phyloP scores from a whole-genome alignment of 2,329 filamentous ascomycete species.

The Xylaria sp. region DNA sequence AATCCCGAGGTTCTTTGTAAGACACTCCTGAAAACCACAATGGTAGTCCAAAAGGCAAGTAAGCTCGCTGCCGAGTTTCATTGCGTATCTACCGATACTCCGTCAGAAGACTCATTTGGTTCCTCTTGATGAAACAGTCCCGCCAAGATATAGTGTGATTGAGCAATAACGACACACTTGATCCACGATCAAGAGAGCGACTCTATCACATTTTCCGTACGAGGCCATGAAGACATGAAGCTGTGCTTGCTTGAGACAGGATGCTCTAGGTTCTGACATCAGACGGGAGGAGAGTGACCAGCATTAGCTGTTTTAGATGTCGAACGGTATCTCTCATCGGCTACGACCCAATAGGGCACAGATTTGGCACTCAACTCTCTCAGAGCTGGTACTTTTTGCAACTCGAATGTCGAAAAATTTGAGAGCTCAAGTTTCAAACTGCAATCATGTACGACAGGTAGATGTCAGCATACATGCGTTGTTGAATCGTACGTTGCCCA shows the following conservation, averaged over 20 bases:
- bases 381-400: neutral
- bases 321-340: slow-evolving; percentile 4
- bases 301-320: neutral
- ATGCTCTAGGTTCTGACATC: neutral
- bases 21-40: neutral
- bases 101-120: neutral
- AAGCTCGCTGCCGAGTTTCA: neutral
- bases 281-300: neutral
- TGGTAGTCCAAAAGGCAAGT: slow-evolving; percentile 1
- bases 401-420: neutral
- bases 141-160: neutral
- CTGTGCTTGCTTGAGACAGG: neutral
- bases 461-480: slow-evolving; percentile 17
- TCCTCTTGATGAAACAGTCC: neutral
- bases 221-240: neutral
- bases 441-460: slow-evolving; percentile 3
- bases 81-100: neutral
- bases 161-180: neutral
- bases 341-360: neutral
- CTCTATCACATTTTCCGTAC: too few species aligned
- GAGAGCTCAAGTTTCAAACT: slow-evolving; percentile 2
- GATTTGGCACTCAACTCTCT: neutral
- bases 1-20: neutral
- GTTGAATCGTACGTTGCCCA: slow-evolving; percentile 26
- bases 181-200: neutral